phyloP scores from a whole-genome alignment of 2,329 filamentous ascomycete genomes.

The Leptodontidium sp. region DNA sequence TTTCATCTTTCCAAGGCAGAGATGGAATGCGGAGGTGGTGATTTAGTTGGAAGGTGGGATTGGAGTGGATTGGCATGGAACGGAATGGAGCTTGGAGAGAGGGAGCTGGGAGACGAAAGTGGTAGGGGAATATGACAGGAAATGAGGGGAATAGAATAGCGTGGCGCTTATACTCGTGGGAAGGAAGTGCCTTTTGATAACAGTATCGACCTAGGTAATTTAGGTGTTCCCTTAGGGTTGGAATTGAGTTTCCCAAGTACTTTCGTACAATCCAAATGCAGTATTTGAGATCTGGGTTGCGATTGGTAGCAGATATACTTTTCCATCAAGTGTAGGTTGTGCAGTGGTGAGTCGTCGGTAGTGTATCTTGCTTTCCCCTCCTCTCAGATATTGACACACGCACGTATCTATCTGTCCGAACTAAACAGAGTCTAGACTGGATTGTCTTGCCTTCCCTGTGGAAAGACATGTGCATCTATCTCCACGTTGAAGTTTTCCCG shows the following conservation, averaged over 20 bases:
- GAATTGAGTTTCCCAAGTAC: background rate
- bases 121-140: background rate
- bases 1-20: background rate
- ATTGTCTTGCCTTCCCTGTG: no score
- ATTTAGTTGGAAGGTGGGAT: conserved; percentile 3
- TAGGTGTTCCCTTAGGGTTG: background rate
- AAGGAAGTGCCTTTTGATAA: background rate
- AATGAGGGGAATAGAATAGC: background rate
- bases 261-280: background rate
- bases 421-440: no score
- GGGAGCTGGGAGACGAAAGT: background rate
- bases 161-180: background rate
- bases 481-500: no score
- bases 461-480: no score
- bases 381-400: no score
- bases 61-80: background rate
- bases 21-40: conserved; percentile 3
- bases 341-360: no score
- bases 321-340: background rate
- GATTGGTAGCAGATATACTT: conserved; percentile 4
- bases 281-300: background rate
- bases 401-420: no score
- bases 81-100: background rate
- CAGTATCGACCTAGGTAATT: background rate
- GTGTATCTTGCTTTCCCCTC: no score